Evolutionary conservation across 441 rosid genomes (phyloP), one percentile per base, ranked within the genome.

Genomic region (Adansonia madagascariensis): DNA sequence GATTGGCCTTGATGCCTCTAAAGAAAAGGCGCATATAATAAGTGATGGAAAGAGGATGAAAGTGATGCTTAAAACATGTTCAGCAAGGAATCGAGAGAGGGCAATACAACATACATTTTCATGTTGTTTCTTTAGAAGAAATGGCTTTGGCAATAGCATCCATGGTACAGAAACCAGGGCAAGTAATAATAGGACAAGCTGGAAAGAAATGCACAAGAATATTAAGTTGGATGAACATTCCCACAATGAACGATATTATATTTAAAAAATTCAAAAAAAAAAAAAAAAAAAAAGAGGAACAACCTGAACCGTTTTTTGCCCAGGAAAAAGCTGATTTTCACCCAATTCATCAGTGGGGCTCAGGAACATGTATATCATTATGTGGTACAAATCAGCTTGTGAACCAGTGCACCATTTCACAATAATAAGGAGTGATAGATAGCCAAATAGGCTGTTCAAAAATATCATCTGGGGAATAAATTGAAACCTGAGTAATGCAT

Each of bases 81-180:
- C 12, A n/a, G 15, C 8, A 46, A 60, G 61, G 62, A 22, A 65
- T 22, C 71, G 12, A 44, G 57, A 15, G 60, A 47, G 41, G 10
- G 56, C 65, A 75, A 53, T 17, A 59, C 49, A 68, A 67, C 50
- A 75, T 87, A 93, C 97, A 78, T 82, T 84, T 81, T 90, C 75
- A 61, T 95, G 97, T 80, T 88, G 97, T 83, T 79, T 91, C 89
- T 91, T 95, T 86, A 94, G 82, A 74, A 95, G 80, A 80, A 95
- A 89, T 49, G 98, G 98, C 89, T 94, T 94, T 57, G 98, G 99
- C 78, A 95, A 76, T 66, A 95, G 88, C 98, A 95, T 95, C 94
- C 97, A 94, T 3, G 98, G 98, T 41, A 96, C 97, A 74, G 98
- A 85, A 80, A 91, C 92, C 75, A 96, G 84, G 76, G 98, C 94